Conservation (phyloP, 2,329 filamentous ascomycete genomes). For the Paraconiothyrium sp. region DNA sequence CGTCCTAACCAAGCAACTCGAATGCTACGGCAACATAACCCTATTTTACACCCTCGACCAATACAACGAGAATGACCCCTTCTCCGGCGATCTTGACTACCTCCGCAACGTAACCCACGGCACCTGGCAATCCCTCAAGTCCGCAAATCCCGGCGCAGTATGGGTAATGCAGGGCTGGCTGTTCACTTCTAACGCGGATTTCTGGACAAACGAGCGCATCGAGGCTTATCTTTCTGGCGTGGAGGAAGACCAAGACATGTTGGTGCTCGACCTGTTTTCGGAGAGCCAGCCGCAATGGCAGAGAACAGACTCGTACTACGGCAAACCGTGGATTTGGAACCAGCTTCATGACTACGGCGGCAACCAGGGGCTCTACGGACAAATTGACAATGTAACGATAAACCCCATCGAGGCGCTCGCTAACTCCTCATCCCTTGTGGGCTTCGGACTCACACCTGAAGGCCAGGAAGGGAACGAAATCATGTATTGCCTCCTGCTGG, state of each 20-base stretch:
- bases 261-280: slow-evolving; percentile 62
- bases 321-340: slow-evolving; percentile 66
- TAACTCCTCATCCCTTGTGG: slow-evolving; percentile 55
- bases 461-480: slow-evolving; percentile 64
- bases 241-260: slow-evolving; percentile 55
- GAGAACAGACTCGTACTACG: slow-evolving; percentile 60
- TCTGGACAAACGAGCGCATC: slow-evolving; percentile 58
- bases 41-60: slow-evolving; percentile 63
- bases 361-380: slow-evolving; percentile 61
- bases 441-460: slow-evolving; percentile 61
- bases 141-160: slow-evolving; percentile 58
- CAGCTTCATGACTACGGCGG: slow-evolving; percentile 62
- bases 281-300: slow-evolving; percentile 63
- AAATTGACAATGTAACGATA: slow-evolving; percentile 59
- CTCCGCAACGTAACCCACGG: slow-evolving; percentile 54
- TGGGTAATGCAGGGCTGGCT: slow-evolving; percentile 65
- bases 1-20: slow-evolving; percentile 59
- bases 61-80: slow-evolving; percentile 63
- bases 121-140: slow-evolving; percentile 60
- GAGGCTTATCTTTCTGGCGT: slow-evolving; percentile 62
- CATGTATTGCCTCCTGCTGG: slow-evolving; percentile 61
- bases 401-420: slow-evolving; percentile 57
- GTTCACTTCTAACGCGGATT: slow-evolving; percentile 56
- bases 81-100: slow-evolving; percentile 56
- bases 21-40: slow-evolving; percentile 59